These are phyloP conservation scores for Myriangium duriaei DNA, from an alignment of 2,329 filamentous ascomycete species.

Conservation along the genomic window DNA sequence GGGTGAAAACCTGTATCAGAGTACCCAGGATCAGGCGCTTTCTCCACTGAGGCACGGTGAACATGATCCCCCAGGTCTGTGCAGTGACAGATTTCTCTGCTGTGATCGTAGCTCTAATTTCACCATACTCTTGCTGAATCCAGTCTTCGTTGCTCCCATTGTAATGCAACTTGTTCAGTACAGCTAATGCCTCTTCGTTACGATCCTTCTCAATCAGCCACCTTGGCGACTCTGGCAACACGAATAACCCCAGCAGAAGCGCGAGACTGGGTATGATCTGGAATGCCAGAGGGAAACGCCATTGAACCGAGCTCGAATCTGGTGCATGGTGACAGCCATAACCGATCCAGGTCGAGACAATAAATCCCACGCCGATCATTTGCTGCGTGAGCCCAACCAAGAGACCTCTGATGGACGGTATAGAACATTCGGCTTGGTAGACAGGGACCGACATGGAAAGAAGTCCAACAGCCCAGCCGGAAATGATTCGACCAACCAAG, in stretches of 20 bases:
- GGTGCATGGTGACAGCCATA: constrained; percentile 32
- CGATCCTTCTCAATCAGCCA: constrained; percentile 20
- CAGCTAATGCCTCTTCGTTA: constrained; percentile 13
- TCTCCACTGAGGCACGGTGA: constrained; percentile 46
- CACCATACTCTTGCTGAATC: constrained; percentile 30
- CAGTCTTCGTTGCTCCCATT: constrained; percentile 40
- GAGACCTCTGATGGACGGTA: constrained; percentile 45
- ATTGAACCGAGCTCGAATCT: constrained; percentile 23
- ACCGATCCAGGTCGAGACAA: constrained; percentile 41
- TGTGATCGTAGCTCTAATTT: constrained; percentile 43
- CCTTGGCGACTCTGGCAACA: constrained; percentile 17
- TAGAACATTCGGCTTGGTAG: constrained; percentile 51
- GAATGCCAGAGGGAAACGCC: constrained; percentile 27
- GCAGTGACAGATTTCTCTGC: constrained; percentile 44
- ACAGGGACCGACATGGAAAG: constrained; percentile 49
- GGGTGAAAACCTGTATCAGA: constrained; percentile 52
- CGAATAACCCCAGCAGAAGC: constrained; percentile 22
- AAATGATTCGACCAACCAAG: constrained; percentile 46
- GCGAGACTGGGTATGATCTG: constrained; percentile 27
- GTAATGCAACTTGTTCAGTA: constrained; percentile 39
- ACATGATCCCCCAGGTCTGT: constrained; percentile 44
- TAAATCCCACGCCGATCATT: constrained; percentile 46
- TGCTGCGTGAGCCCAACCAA: constrained; percentile 46
- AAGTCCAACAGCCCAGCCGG: constrained; percentile 46
- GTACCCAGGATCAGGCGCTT: constrained; percentile 50